Base-by-base conservation (phyloP, 1,139 yeast species). In the Pichia sp. region DNA sequence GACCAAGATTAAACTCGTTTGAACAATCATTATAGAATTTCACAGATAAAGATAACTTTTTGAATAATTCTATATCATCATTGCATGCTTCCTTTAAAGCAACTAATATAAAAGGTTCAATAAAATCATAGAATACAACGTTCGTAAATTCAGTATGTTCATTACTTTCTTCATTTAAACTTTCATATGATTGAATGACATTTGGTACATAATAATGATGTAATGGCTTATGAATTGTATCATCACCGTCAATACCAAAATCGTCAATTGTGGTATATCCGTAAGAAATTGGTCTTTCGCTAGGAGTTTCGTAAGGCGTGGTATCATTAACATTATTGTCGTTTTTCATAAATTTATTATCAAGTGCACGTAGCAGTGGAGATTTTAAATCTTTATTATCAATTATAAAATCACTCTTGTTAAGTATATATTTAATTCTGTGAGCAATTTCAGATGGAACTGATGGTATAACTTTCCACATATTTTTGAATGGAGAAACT, bases 231-330 rank as follows among this genome's bases (percentile, higher is more conserved):
- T 93, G 99, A 1, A 77, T 72, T 0, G 96, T 89, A 63, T 93
- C 98, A 64, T 93, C 99, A 18, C 99, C 99, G 57, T 81, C 81
- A 56, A 72, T 67, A 0, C 97, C 98, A 61, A 78, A 76, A 62
- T 90, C 98, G 66, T 93, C 99, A 48, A 70, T 64, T 0, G 99
- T 90, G 0, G 82, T 83, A 61, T 87, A 87, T 0, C 99, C 98
- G 51, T 78, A 64, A 5, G 64, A 59, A 13, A 54, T 44, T 33
- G 30, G 41, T 28, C 43, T 34, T 10, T 28, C 39, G 19, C 25
- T 31, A 14, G n/a, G 11, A 27, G 16, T 25, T 22, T 27, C 22
- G 27, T 19, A 28, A 19, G 10, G 10, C 14, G n/a, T 7, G 42
- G 43, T 31, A 41, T 36, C 28, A 42, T 38, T 27, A 25, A 22